Percentiles rank a stretch among this genome's conserved stretches.
These are phyloP conservation scores for Ensete glaucum DNA, from an alignment of 176 grass and related monocot species.

Conservation along the genomic window DNA sequence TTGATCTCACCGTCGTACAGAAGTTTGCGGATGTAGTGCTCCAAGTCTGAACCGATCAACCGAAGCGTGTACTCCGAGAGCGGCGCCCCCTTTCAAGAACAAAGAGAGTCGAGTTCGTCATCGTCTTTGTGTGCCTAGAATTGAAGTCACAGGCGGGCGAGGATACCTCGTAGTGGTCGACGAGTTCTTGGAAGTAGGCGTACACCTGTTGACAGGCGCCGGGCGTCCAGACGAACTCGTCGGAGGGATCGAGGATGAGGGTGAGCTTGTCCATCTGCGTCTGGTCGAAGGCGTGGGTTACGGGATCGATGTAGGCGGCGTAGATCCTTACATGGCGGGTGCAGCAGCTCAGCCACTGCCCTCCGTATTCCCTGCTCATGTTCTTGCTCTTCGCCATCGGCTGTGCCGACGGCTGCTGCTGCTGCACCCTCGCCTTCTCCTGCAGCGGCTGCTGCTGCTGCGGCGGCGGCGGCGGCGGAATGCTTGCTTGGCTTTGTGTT, in stretches of 20 bases:
- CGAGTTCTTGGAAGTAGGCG: constrained; percentile 79
- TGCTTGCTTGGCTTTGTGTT: background rate
- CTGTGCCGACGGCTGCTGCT: constrained; percentile 41
- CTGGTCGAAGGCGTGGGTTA: constrained; percentile 88
- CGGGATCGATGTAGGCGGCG: constrained; percentile 92
- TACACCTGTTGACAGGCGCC: constrained; percentile 81
- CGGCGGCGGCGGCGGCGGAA: background rate
- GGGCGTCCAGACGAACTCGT: constrained; percentile 81
- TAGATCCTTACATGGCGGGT: constrained; percentile 96
- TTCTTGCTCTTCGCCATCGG: constrained; percentile 85
- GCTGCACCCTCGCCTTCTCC: constrained; percentile 16
- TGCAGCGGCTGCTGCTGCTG: background rate
- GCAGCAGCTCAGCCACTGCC: constrained; percentile 83
- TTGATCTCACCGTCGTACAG: constrained; percentile 81
- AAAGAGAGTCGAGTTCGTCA: background rate
- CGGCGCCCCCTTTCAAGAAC: constrained; percentile 41
- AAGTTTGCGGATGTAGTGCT: constrained; percentile 91
- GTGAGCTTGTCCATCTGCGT: constrained; percentile 97
- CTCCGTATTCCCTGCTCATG: constrained; percentile 74
- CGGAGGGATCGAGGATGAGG: constrained; percentile 66
- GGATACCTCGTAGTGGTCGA: constrained; percentile 79
- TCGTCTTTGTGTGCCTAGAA: too few species aligned
- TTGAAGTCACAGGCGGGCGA: too few species aligned
- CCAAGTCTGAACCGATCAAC: constrained; percentile 68
- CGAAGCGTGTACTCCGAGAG: constrained; percentile 88